Base-by-base conservation (phyloP, 768 basidiomycete species). In the Mycena maculata region DNA sequence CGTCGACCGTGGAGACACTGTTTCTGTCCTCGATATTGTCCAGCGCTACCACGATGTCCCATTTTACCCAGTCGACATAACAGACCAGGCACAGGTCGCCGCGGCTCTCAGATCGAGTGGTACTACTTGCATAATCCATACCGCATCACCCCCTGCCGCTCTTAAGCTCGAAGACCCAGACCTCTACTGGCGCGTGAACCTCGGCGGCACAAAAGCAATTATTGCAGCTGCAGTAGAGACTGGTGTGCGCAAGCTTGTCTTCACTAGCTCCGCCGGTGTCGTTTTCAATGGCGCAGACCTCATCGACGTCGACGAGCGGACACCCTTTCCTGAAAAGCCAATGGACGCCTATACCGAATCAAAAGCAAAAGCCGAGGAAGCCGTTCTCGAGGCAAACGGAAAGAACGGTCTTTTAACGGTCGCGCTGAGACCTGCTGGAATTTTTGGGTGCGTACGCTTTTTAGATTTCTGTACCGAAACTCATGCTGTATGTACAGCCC, bases 281-380 rank as follows among this genome's bases (percentile, higher is more conserved):
- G 88, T 94, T 5, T 98, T 94, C 81, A 90, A 93, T 63, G 95
- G 96, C 0, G 80, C 80, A 20, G 88, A 96, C 78, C 84, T 95
- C 56, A 86, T 93, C 65, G 89, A 95, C 74, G 87, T 92, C 31
- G 98, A 99, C 78, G 98, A 99, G 80, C 89, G 98, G 11, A 77
- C 93, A 42, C 87, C 90, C 0, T 85, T 87, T 65, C 94, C 95
- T 0, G 85, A 86, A 44, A 87, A 87, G 39, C 88, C 90, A 5
- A 84, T 95, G 77, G 96, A 98, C 77, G 91, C 92, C 0, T 99
- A 99, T 80, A 98, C 96, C 75, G 92, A 92, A 64, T 95, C 96
- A 15, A 99, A 99, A 79, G 93, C 92, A 15, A 87, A 92, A 76
- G 96, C 92, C 0, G 97, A 99, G 78, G 83, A 86, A 38, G 82